Base-by-base conservation (phyloP, 768 basidiomycete species). In the Termitomyces sp. region DNA sequence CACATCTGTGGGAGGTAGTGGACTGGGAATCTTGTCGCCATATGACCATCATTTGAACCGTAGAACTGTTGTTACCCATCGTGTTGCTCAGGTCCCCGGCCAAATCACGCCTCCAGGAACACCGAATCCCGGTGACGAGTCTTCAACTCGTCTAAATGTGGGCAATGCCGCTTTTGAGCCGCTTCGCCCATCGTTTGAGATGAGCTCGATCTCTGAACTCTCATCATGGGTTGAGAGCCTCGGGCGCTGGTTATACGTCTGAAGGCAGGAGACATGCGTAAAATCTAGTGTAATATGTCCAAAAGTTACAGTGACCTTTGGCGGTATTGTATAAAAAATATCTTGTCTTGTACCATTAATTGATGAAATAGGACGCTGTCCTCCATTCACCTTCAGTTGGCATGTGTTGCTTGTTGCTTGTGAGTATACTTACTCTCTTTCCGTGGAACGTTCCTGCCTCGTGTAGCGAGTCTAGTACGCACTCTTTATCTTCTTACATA, bases 1-100 rank as follows among this genome's bases (percentile, higher is more conserved):
- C 66, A 96, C 96, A 40, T 85, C 91, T 59, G 92, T 99, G 54
- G 97, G 97, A 15, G 97, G 97, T 59, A 88, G 87, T 66, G 96
- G 96, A 10, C 82, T 96, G 17, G 96, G 96, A 62, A 83, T 99
- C 66, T 79, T 94, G 67, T 86, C 88, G 4, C 86, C 84, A 29
- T 82, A 83, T 66, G 69, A 73, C 34, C 76, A 78, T 61, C 79
- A 82, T 68, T 74, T 75, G 45, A 73, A 73, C 62, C 73, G 64
- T 61, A 70, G 68, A 70, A 71, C 70, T 69, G 62, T 67, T 49
- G 51, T 65, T 61, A 57, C 40, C 32, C 64, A 58, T 46, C 63
- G 61, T 42, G 47, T 65, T 50, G 65, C 66, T 52, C 66, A 65
- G 56, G 63, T 61, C 29, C 67, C 71, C 40, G 80, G 77, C 4